Evolutionary conservation across 441 rosid species (phyloP).

Genomic region (Populus hybrid): DNA sequence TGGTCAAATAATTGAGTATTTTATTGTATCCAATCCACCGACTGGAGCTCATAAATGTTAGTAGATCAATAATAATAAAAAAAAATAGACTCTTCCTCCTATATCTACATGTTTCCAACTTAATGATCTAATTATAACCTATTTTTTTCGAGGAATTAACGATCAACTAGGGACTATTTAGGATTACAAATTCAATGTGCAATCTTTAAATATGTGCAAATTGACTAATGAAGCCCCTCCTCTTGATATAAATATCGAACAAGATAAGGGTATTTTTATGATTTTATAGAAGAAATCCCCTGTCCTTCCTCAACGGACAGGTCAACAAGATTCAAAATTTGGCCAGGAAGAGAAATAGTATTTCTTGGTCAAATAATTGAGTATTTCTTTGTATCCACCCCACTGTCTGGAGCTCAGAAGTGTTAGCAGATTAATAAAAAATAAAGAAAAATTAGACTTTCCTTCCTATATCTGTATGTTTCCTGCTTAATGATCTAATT

Average conservation of each 20-base stretch:
- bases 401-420: too few species aligned
- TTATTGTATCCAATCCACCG: rapidly evolving
- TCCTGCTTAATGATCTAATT: too few species aligned
- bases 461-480: too few species aligned
- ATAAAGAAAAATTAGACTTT: too few species aligned
- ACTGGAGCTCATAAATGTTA: not conserved
- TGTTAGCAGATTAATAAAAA: too few species aligned
- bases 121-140: too few species aligned
- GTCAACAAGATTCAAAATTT: not conserved
- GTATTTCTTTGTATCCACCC: too few species aligned
- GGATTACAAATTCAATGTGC: not conserved
- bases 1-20: too few species aligned
- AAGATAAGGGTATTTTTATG: not conserved
- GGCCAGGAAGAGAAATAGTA: not conserved
- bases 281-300: not conserved
- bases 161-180: not conserved
- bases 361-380: too few species aligned
- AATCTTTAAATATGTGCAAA: not conserved
- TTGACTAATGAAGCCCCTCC: not conserved
- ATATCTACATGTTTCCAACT: too few species aligned
- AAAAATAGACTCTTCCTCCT: rapidly evolving
- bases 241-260: not conserved
- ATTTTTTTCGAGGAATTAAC: too few species aligned
- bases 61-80: too few species aligned
- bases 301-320: not conserved